Evolutionary conservation across 2,329 filamentous ascomycete species (phyloP).

Genomic region (Phyllosticta paracitricarpa): DNA sequence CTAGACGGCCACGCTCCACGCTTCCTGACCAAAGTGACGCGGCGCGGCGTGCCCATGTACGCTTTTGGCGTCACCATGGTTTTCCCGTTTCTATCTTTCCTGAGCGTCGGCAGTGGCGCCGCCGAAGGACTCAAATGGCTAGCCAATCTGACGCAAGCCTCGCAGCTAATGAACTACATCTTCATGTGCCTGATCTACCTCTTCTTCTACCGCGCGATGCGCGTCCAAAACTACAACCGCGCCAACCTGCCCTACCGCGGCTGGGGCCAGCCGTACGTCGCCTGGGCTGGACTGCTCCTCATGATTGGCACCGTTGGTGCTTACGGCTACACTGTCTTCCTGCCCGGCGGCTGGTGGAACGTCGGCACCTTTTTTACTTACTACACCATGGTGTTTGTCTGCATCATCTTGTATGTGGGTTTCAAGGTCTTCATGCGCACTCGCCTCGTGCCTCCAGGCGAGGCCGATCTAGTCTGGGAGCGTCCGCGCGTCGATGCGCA

Average conservation of each 20-base stretch:
- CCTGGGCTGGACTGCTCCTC: conserved; percentile 38
- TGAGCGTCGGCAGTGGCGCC: conserved; percentile 21
- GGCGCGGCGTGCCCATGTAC: conserved; percentile 52
- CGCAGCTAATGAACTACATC: conserved; percentile 53
- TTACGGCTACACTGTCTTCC: conserved; percentile 45
- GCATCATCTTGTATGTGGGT: conserved; percentile 40
- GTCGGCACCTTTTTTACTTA: conserved; percentile 43
- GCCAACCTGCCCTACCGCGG: conserved; percentile 35
- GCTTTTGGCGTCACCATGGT: conserved; percentile 42
- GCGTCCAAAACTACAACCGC: conserved; percentile 38
- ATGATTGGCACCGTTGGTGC: conserved; percentile 43
- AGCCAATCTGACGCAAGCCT: conserved; percentile 46
- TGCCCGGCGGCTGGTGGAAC: conserved; percentile 34
- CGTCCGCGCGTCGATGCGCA: conserved; percentile 30
- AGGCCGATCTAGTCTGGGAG: conserved; percentile 38
- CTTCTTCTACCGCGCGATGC: conserved; percentile 39
- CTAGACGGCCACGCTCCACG: conserved; percentile 37
- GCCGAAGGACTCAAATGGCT: conserved; percentile 22
- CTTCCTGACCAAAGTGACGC: conserved; percentile 47
- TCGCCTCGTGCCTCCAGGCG: conserved; percentile 40
- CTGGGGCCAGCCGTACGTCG: conserved; percentile 42
- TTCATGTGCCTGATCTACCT: conserved; percentile 45
- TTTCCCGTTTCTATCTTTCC: conserved; percentile 27
- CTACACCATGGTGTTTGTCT: conserved; percentile 37
- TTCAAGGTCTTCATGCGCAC: conserved; percentile 59